Evolutionary conservation across 148 eudicot genomes (phyloP).

Genomic region (Vaccinium corymbosum): DNA sequence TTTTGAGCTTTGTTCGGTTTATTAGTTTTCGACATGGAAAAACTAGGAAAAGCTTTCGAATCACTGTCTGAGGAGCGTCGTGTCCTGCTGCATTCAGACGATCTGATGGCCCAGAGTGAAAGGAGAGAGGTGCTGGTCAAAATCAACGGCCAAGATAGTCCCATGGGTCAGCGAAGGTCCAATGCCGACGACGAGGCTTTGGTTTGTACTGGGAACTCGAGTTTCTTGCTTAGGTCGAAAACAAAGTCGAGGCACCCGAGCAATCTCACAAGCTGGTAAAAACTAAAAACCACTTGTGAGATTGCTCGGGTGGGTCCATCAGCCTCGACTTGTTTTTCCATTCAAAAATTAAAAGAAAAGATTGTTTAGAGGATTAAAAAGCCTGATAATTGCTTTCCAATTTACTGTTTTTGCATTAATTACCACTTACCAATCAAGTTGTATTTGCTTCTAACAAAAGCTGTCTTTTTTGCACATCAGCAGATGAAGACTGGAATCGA

Average conservation of each 20-base stretch:
- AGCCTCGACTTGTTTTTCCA: no score
- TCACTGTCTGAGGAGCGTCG: slow-evolving; percentile 31
- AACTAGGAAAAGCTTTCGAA: slow-evolving; percentile 25
- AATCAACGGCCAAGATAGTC: slow-evolving; percentile 16
- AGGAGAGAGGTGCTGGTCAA: slow-evolving; percentile 16
- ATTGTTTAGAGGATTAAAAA: background rate
- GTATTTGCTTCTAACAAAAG: background rate
- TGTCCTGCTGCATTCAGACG: slow-evolving; percentile 26
- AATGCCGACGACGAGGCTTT: background rate
- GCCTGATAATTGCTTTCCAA: background rate
- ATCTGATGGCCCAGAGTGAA: slow-evolving; percentile 16
- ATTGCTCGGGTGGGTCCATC: no score
- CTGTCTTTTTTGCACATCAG: background rate
- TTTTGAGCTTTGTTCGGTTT: background rate
- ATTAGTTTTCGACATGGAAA: slow-evolving; percentile 11
- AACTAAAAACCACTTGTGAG: background rate
- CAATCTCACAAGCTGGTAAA: background rate
- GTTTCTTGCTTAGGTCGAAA: slow-evolving; percentile 1
- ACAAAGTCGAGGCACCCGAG: slow-evolving; percentile 16
- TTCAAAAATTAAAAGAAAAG: background rate
- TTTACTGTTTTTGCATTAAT: background rate
- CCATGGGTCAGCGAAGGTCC: slow-evolving; percentile 11
- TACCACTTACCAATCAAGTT: background rate
- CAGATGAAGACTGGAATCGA: background rate
- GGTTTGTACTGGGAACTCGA: background rate